These are phyloP conservation scores for Thymus mandschuricus DNA, from an alignment of 257 asterid species.

Conservation along the genomic window DNA sequence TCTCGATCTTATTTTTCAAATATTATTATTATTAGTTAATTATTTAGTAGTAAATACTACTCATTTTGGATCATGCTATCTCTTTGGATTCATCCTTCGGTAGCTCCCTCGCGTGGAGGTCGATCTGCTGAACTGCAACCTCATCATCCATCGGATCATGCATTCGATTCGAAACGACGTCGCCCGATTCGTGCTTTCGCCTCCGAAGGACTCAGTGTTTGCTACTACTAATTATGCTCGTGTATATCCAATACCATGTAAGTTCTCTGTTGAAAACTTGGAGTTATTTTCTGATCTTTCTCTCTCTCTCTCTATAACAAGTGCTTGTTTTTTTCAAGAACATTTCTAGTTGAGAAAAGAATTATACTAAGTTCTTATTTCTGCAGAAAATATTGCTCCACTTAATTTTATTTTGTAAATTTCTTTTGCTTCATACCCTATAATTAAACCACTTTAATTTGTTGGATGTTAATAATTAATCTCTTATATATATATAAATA, in stretches of 20 bases:
- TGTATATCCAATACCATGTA: background rate
- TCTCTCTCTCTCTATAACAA: background rate
- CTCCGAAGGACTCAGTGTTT: background rate
- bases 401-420: too few relatives aligned
- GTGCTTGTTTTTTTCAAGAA: background rate
- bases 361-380: background rate
- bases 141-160: constrained; percentile 5
- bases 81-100: constrained; percentile 77
- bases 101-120: constrained; percentile 49
- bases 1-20: background rate
- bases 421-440: background rate
- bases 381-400: background rate
- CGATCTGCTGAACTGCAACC: constrained; percentile 2
- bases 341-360: background rate
- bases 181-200: background rate
- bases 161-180: background rate
- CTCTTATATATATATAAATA: background rate
- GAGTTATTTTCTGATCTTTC: background rate
- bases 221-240: background rate
- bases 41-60: background rate
- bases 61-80: constrained; percentile 74
- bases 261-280: background rate
- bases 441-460: background rate
- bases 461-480: constrained; percentile 11
- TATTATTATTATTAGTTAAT: background rate